Evolutionary conservation across 1,139 yeast genomes (phyloP).

Genomic region (Casaregolazyma lundiana): DNA sequence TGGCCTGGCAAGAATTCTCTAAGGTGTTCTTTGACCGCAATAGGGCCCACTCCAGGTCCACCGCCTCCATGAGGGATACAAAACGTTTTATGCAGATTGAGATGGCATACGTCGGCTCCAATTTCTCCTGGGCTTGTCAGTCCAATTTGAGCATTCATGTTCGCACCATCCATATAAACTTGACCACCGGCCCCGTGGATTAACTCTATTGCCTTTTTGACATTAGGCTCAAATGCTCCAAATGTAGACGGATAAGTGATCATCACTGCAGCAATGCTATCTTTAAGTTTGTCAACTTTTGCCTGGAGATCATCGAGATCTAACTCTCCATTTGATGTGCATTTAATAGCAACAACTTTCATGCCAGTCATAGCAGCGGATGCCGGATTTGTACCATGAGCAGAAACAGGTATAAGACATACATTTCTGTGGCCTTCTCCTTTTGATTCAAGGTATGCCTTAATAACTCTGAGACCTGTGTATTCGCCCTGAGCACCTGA

Average conservation of each 20-base stretch:
- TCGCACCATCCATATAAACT: constrained; percentile 97
- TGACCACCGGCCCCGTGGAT: constrained; percentile 89
- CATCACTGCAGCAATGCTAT: constrained; percentile 83
- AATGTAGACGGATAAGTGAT: constrained; percentile 96
- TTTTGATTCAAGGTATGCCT: constrained; percentile 64
- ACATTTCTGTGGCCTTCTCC: constrained; percentile 76
- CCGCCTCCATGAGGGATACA: constrained; percentile 99
- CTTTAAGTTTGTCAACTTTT: constrained; percentile 68
- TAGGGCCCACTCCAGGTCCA: constrained; percentile 99
- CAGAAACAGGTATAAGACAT: constrained; percentile 92
- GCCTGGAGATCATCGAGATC: constrained; percentile 69
- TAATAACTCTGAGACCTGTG: constrained; percentile 85
- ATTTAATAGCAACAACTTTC: constrained; percentile 88
- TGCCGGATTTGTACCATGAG: constrained; percentile 98
- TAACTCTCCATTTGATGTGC: constrained; percentile 78
- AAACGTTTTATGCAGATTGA: constrained; percentile 94
- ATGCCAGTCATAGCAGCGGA: constrained; percentile 97
- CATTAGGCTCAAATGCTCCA: constrained; percentile 92
- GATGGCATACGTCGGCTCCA: constrained; percentile 98
- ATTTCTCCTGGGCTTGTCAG: constrained; percentile 95
- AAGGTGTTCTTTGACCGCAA: constrained; percentile 83
- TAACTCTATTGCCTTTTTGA: constrained; percentile 73
- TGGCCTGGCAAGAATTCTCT: constrained; percentile 82
- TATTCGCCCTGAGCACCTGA: constrained; percentile 99
- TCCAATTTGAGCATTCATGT: constrained; percentile 99